phyloP scores from a whole-genome alignment of 306 rosid genomes.

The Echinosophora koreensis region DNA sequence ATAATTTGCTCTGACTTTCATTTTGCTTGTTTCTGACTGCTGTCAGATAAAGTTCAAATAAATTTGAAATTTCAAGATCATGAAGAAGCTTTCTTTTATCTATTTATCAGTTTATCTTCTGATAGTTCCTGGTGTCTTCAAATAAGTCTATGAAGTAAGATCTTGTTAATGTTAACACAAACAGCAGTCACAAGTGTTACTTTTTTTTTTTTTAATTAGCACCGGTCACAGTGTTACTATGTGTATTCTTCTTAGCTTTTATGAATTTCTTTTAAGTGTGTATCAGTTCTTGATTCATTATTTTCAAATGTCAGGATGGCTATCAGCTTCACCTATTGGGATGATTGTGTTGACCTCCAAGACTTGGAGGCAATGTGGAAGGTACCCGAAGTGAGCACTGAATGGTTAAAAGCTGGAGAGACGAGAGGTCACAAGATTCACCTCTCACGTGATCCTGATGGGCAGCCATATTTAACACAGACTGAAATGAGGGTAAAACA shows the following conservation, averaged over 20 bases:
- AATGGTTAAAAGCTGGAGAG: slow-evolving; percentile 93
- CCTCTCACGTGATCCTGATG: slow-evolving; percentile 94
- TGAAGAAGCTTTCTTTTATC: slow-evolving; percentile 2
- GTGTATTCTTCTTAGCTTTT: not conserved
- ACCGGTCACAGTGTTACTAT: not conserved
- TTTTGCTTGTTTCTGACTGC: not conserved
- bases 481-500: slow-evolving; percentile 87
- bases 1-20: slow-evolving; percentile 1
- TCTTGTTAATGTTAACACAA: slow-evolving; percentile 10
- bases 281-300: slow-evolving; percentile 18
- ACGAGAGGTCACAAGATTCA: slow-evolving; percentile 71
- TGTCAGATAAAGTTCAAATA: not conserved
- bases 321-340: slow-evolving; percentile 70
- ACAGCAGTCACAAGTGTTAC: not conserved
- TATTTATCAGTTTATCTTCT: slow-evolving; percentile 11
- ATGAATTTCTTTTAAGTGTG: not conserved
- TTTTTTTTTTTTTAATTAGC: too few species aligned
- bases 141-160: not conserved
- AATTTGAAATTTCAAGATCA: slow-evolving; percentile 16
- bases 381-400: slow-evolving; percentile 65
- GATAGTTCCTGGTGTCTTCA: slow-evolving; percentile 4
- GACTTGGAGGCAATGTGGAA: slow-evolving; percentile 92
- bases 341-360: slow-evolving; percentile 70
- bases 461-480: slow-evolving; percentile 85
- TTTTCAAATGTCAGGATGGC: slow-evolving; percentile 61